Evolutionary conservation across 352 stramenopile genomes (phyloP).

Genomic region (Pythium guiyangense): DNA sequence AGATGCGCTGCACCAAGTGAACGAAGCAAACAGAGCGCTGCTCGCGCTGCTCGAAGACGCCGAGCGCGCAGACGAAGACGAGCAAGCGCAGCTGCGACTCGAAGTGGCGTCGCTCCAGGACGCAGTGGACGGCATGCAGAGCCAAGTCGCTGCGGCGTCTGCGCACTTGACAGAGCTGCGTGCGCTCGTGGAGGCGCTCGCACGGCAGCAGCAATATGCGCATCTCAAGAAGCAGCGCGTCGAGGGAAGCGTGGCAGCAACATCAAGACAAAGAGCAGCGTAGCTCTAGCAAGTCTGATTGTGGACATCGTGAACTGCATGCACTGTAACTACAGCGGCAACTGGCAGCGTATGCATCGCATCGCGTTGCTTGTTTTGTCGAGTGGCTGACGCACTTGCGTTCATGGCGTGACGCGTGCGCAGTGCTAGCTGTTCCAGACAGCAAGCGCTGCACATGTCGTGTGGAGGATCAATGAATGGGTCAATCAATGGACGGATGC

Average conservation of each 20-base stretch:
- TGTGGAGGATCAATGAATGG: too few species aligned
- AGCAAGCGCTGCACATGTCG: too few species aligned
- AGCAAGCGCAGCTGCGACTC: background rate
- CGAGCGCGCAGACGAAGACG: too few species aligned
- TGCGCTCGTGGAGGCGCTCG: conserved; percentile 1
- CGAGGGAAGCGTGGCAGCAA: background rate
- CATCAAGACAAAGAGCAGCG: too few species aligned
- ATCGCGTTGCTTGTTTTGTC: too few species aligned
- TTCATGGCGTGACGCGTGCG: too few species aligned
- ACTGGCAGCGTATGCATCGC: too few species aligned
- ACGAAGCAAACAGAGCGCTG: too few species aligned
- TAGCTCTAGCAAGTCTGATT: background rate
- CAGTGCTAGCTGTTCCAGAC: too few species aligned
- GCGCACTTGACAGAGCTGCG: background rate
- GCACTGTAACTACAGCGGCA: background rate
- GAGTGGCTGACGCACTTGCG: too few species aligned
- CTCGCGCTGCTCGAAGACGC: too few species aligned
- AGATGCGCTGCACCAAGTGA: background rate
- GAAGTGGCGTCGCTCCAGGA: background rate
- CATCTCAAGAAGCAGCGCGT: background rate
- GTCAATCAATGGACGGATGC: too few species aligned
- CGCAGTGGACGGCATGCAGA: conserved; percentile 1
- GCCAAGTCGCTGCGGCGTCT: background rate
- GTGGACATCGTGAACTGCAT: background rate
- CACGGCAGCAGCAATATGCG: background rate